phyloP scores from a whole-genome alignment of 2,329 filamentous ascomycete species.

The Aspergillus sp. region DNA sequence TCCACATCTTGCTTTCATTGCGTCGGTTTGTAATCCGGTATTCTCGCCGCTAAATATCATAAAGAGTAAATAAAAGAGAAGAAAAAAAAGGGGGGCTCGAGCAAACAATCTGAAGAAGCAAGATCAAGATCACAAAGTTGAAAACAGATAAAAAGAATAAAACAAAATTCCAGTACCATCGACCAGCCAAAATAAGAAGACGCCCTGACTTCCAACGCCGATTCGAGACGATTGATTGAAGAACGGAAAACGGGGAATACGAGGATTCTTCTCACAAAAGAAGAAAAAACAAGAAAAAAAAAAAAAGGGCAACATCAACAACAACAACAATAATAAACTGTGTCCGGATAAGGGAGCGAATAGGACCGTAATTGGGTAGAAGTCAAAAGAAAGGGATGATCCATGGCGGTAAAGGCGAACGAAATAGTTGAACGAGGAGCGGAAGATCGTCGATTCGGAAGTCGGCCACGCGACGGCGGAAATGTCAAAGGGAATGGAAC shows the following conservation, averaged over 20 bases:
- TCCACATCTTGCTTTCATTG: conserved; percentile 2
- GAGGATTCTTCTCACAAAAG: neutral
- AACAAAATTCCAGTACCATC: conserved; percentile 15
- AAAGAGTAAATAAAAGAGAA: conserved; percentile 17
- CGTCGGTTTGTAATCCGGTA: conserved; percentile 1
- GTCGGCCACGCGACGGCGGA: neutral
- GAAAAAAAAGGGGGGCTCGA: neutral
- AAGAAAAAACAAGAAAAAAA: conserved; percentile 4
- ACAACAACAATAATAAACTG: too few species aligned
- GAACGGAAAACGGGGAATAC: conserved; percentile 16
- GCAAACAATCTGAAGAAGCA: neutral
- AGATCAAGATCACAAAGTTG: neutral
- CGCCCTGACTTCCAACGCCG: conserved; percentile 34
- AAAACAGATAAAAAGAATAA: conserved; percentile 3
- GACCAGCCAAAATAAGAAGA: conserved; percentile 28
- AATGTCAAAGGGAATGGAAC: conserved; percentile 4
- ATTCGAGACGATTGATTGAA: conserved; percentile 26
- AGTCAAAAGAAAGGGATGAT: neutral
- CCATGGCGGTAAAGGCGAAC: conserved; percentile 1
- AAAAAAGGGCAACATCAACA: neutral
- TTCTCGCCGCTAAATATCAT: conserved; percentile 4
- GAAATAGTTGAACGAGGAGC: neutral
- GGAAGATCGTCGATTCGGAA: neutral
- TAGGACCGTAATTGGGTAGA: conserved; percentile 5
- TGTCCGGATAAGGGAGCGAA: conserved; percentile 3